Evolutionary conservation across 164 flowering plant genomes (phyloP).

Genomic region (Tinospora cordifolia): DNA sequence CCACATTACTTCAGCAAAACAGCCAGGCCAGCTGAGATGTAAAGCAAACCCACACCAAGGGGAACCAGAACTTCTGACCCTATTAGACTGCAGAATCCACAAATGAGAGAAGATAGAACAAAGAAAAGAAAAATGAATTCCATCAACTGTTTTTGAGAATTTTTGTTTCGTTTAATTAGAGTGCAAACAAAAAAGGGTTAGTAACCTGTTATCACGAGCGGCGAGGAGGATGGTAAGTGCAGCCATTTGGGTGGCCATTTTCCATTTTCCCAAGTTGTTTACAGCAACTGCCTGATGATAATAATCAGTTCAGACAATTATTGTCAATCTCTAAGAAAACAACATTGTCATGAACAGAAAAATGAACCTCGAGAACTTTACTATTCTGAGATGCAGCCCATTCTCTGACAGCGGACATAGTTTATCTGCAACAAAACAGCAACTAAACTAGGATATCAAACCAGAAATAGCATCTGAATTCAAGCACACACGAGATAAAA

Average conservation of each 20-base stretch:
- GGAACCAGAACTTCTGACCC: conserved; percentile 44
- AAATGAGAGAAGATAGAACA: background rate
- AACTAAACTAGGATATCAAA: conserved; percentile 3
- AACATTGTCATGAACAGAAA: background rate
- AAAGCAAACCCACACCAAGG: conserved; percentile 67
- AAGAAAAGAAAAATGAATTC: background rate
- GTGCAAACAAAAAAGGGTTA: background rate
- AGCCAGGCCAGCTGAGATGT: conserved; percentile 82
- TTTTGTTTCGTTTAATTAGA: background rate
- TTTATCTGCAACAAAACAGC: conserved; percentile 56
- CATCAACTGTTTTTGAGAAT: background rate
- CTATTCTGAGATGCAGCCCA: conserved; percentile 95
- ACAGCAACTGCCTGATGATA: conserved; percentile 89
- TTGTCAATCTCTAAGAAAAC: background rate
- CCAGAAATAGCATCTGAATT: background rate
- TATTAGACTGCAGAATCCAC: conserved; percentile 43
- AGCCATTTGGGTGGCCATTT: conserved; percentile 92
- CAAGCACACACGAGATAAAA: background rate
- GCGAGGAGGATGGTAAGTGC: conserved; percentile 81
- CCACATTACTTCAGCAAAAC: conserved; percentile 48
- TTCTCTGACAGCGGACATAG: conserved; percentile 98
- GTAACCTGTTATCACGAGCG: conserved; percentile 73
- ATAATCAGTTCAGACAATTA: background rate
- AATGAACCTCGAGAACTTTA: conserved; percentile 70
- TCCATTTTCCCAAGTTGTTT: conserved; percentile 94